Conservation (phyloP, 2,329 filamentous ascomycete species). For the Coniella lustricola region DNA sequence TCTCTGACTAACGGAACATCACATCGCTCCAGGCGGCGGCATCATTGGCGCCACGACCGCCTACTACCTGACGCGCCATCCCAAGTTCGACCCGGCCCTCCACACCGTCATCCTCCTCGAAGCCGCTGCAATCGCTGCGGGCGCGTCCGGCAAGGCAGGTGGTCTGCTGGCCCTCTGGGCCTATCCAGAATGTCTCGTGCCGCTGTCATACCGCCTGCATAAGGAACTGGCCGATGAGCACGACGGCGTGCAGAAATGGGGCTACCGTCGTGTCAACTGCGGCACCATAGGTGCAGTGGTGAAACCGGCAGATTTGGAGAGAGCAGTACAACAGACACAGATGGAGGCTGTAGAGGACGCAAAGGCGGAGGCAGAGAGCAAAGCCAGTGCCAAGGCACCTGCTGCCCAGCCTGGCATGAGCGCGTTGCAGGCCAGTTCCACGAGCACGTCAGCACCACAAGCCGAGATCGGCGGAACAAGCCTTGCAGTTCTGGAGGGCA, state of each 20-base stretch:
- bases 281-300: conserved; percentile 46
- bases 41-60: conserved; percentile 89
- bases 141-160: conserved; percentile 89
- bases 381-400: conserved; percentile 16
- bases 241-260: conserved; percentile 71
- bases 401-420: conserved; percentile 6
- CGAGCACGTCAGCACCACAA: not conserved
- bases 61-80: conserved; percentile 84
- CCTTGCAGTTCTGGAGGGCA: conserved; percentile 2
- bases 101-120: conserved; percentile 84
- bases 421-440: not conserved
- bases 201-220: conserved; percentile 78
- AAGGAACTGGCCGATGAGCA: conserved; percentile 79
- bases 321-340: not conserved
- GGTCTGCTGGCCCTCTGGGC: conserved; percentile 88
- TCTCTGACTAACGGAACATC: not conserved
- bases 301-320: conserved; percentile 26
- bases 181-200: conserved; percentile 77
- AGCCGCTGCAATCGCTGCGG: conserved; percentile 77
- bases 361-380: conserved; percentile 25
- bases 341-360: conserved; percentile 15
- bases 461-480: conserved; percentile 3
- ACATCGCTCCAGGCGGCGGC: conserved; percentile 59
- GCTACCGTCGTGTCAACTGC: conserved; percentile 73
- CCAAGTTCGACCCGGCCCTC: conserved; percentile 64